Evolutionary conservation across 1,284 basidiomycete species (phyloP).

Genomic region (Heliocybe sulcata): DNA sequence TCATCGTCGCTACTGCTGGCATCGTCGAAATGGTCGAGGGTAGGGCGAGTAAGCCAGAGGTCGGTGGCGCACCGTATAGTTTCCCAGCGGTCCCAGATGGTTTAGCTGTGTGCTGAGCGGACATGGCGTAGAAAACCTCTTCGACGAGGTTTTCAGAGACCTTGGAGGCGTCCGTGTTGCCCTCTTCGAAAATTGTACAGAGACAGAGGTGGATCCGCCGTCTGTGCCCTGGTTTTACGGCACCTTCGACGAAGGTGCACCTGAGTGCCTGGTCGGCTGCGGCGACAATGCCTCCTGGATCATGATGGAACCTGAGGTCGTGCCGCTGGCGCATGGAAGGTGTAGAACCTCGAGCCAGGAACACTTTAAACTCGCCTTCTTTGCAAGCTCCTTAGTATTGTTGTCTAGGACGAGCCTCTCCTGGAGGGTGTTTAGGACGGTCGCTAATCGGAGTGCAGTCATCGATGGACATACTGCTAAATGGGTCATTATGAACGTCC

Average conservation of each 20-base stretch:
- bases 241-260: slow-evolving; percentile 4
- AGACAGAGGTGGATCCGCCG: slow-evolving; percentile 13
- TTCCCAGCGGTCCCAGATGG: slow-evolving; percentile 7
- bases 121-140: slow-evolving; percentile 7
- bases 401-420: not conserved
- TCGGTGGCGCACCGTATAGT: slow-evolving; percentile 5
- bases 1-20: not conserved
- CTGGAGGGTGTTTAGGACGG: not conserved
- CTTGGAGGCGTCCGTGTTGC: slow-evolving; percentile 10
- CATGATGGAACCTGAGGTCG: slow-evolving; percentile 4
- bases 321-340: slow-evolving; percentile 10
- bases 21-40: not conserved
- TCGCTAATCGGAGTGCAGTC: slow-evolving; percentile 1
- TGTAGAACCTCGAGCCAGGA: slow-evolving; percentile 11
- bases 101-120: not conserved
- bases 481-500: not conserved
- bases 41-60: slow-evolving; percentile 10
- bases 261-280: slow-evolving; percentile 9
- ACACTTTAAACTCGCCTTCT: slow-evolving; percentile 5
- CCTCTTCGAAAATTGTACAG: slow-evolving; percentile 5
- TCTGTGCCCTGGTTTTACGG: slow-evolving; percentile 9
- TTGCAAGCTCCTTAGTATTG: not conserved
- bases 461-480: slow-evolving; percentile 1
- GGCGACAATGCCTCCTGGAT: slow-evolving; percentile 12
- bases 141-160: slow-evolving; percentile 12